phyloP scores from a whole-genome alignment of 768 basidiomycete genomes.

The Psilocybe cyanescens region DNA sequence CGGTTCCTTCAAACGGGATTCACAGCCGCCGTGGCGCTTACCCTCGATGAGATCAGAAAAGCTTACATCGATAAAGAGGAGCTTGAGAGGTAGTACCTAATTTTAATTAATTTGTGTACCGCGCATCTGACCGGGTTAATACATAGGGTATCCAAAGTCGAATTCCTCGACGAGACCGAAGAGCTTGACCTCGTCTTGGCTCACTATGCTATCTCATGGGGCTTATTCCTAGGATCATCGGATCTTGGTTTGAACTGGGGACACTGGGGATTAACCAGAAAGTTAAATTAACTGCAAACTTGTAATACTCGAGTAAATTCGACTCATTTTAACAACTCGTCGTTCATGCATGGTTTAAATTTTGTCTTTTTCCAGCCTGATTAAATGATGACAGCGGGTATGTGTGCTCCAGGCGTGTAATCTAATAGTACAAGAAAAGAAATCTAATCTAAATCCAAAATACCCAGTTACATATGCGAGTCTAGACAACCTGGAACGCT shows the following conservation, averaged over 20 bases:
- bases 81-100: slow-evolving; percentile 54
- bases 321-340: neutral
- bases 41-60: slow-evolving; percentile 70
- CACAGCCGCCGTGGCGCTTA: slow-evolving; percentile 54
- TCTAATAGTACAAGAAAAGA: neutral
- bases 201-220: slow-evolving; percentile 92
- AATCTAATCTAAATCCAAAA: neutral
- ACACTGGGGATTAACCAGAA: slow-evolving; percentile 38
- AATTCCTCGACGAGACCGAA: slow-evolving; percentile 93
- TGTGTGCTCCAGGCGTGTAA: slow-evolving; percentile 1
- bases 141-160: slow-evolving; percentile 73
- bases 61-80: slow-evolving; percentile 52
- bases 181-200: slow-evolving; percentile 88
- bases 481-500: slow-evolving; percentile 55
- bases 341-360: neutral
- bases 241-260: slow-evolving; percentile 30
- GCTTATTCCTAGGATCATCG: slow-evolving; percentile 29
- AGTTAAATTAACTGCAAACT: slow-evolving; percentile 4
- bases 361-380: neutral
- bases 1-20: slow-evolving; percentile 69
- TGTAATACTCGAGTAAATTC: neutral
- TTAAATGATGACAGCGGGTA: slow-evolving; percentile 3
- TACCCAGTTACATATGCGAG: slow-evolving; percentile 8
- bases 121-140: neutral
- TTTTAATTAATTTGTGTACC: neutral